Percentiles rank a stretch among this genome's conserved stretches.
These are phyloP conservation scores for Aspergillus ochraceus DNA, from an alignment of 2,329 filamentous ascomycete species.

Conservation along the genomic window DNA sequence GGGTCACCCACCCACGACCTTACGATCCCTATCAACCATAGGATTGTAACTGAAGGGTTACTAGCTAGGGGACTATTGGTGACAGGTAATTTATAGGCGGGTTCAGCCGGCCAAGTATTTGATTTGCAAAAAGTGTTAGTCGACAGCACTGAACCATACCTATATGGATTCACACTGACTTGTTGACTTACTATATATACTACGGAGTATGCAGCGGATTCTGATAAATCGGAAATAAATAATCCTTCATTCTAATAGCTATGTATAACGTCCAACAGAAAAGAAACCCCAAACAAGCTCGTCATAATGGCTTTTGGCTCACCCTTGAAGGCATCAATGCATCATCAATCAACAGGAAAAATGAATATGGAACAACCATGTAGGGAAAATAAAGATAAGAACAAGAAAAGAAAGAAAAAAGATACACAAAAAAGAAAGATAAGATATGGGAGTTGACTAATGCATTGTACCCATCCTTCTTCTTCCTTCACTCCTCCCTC, in stretches of 20 bases:
- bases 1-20: too few relatives aligned
- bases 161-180: too few relatives aligned
- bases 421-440: conserved; percentile 3
- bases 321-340: background rate
- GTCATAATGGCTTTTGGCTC: background rate
- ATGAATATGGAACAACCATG: background rate
- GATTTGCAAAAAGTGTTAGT: too few relatives aligned
- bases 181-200: too few relatives aligned
- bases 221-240: background rate
- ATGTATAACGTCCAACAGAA: background rate
- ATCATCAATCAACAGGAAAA: background rate
- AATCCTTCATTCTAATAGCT: background rate
- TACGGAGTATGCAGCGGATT: too few relatives aligned
- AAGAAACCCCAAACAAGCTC: background rate
- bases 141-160: too few relatives aligned
- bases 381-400: conserved; percentile 1
- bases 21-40: too few relatives aligned
- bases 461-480: background rate
- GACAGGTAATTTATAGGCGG: too few relatives aligned
- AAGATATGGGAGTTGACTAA: background rate
- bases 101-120: too few relatives aligned
- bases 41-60: too few relatives aligned
- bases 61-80: too few relatives aligned
- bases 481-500: background rate
- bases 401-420: background rate